Evolutionary conservation across 1,284 basidiomycete species (phyloP).

Genomic region (Moesziomyces sp.): DNA sequence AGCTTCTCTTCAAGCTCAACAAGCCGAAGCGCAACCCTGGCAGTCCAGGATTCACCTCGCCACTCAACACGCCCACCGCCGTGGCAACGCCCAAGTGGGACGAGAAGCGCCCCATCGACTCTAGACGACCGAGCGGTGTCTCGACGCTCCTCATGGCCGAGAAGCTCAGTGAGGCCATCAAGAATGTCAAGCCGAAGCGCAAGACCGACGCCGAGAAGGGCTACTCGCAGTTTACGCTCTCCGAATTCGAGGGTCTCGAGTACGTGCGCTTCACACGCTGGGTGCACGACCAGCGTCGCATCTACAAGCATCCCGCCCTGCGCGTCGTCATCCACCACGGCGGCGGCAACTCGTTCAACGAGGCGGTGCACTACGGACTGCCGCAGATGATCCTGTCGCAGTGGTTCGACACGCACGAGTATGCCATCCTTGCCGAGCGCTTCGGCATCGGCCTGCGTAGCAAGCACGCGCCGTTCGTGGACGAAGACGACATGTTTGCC

Average conservation of each 20-base stretch:
- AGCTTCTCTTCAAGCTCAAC: conserved; percentile 53
- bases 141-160: conserved; percentile 20
- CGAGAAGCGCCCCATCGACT: conserved; percentile 20
- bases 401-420: conserved; percentile 63
- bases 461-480: conserved; percentile 44
- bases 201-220: conserved; percentile 31
- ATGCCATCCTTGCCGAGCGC: conserved; percentile 41
- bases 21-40: conserved; percentile 22
- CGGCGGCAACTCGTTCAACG: conserved; percentile 65
- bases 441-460: conserved; percentile 51
- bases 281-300: conserved; percentile 48
- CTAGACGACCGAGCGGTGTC: conserved; percentile 13
- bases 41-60: conserved; percentile 13
- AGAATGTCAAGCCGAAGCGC: conserved; percentile 22
- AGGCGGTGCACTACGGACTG: conserved; percentile 56
- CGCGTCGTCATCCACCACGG: conserved; percentile 60
- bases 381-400: conserved; percentile 61
- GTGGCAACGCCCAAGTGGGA: conserved; percentile 5
- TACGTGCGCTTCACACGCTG: conserved; percentile 56
- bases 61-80: conserved; percentile 5
- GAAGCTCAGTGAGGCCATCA: conserved; percentile 31
- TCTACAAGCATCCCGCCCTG: conserved; percentile 56
- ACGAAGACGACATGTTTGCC: conserved; percentile 40
- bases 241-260: conserved; percentile 43
- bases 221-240: conserved; percentile 35